Conservation (phyloP, 2,329 filamentous ascomycete genomes). For the Neopestalotiopsis sp. region DNA sequence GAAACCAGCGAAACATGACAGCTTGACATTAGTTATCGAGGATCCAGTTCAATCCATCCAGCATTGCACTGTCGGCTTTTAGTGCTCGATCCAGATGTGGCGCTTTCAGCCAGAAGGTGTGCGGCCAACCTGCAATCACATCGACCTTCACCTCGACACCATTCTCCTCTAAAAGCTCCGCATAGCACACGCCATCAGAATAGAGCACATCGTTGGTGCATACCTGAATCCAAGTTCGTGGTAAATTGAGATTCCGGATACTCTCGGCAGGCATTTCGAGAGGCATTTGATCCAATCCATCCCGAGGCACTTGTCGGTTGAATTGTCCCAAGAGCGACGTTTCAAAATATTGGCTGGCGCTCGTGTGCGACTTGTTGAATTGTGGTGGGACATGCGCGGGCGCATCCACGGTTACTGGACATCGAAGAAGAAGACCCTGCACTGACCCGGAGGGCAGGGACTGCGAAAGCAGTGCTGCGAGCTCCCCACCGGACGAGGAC, state of each 20-base stretch:
- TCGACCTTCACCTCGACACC: constrained; percentile 47
- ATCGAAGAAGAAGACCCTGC: constrained; percentile 50
- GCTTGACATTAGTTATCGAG: constrained; percentile 21
- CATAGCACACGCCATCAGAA: constrained; percentile 57
- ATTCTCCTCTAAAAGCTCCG: constrained; percentile 44
- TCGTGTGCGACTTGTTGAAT: constrained; percentile 45
- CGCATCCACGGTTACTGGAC: constrained; percentile 54
- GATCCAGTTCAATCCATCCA: constrained; percentile 49
- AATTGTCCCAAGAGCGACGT: constrained; percentile 41
- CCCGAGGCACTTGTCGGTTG: constrained; percentile 41
- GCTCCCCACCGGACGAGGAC: constrained; percentile 54
- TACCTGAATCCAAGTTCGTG: constrained; percentile 54
- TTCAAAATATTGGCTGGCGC: constrained; percentile 42
- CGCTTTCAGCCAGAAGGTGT: constrained; percentile 58
- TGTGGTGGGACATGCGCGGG: constrained; percentile 44
- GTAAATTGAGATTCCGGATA: constrained; percentile 35
- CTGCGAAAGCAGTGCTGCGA: constrained; percentile 51
- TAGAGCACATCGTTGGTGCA: constrained; percentile 58
- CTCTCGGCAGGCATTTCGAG: constrained; percentile 41
- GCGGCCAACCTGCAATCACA: constrained; percentile 53
- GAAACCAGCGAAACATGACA: neutral
- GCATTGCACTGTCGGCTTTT: constrained; percentile 47
- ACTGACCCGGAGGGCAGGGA: constrained; percentile 32
- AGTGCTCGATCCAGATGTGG: constrained; percentile 47
- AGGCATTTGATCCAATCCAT: constrained; percentile 47